These are phyloP conservation scores for Annulohypoxylon bovei DNA, from an alignment of 495 filamentous ascomycete genomes.

Conservation along the genomic window DNA sequence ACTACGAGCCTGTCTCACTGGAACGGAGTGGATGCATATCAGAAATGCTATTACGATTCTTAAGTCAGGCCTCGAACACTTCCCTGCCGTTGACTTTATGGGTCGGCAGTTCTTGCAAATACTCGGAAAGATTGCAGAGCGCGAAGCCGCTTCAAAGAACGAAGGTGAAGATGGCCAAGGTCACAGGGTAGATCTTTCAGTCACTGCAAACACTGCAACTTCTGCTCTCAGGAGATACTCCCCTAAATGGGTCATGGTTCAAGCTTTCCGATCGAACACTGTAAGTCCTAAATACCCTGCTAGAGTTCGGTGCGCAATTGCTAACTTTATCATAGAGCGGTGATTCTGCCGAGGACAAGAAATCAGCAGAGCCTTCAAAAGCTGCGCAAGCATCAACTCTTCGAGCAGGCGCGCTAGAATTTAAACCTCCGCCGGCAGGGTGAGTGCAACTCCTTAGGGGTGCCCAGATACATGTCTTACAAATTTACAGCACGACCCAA, in stretches of 20 bases:
- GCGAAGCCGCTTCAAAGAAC: slow-evolving; percentile 68
- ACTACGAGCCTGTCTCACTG: slow-evolving; percentile 78
- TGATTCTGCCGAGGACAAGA: slow-evolving; percentile 50
- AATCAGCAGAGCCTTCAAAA: slow-evolving; percentile 37
- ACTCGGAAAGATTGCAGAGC: slow-evolving; percentile 76
- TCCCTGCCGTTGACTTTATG: slow-evolving; percentile 90
- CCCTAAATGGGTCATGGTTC: slow-evolving; percentile 85
- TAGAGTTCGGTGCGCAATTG: slow-evolving; percentile 5
- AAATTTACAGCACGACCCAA: slow-evolving; percentile 48
- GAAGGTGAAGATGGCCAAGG: slow-evolving; percentile 72
- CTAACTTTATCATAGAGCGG: slow-evolving; percentile 50
- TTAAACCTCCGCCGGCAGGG: slow-evolving; percentile 51
- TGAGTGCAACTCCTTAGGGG: slow-evolving; percentile 39
- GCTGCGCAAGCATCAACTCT: slow-evolving; percentile 42
- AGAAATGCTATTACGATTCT: slow-evolving; percentile 93
- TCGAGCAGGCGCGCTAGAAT: slow-evolving; percentile 57
- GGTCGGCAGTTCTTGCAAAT: slow-evolving; percentile 74
- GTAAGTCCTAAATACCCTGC: slow-evolving; percentile 55
- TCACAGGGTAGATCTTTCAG: slow-evolving; percentile 83
- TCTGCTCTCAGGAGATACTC: slow-evolving; percentile 83
- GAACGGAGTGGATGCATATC: slow-evolving; percentile 96
- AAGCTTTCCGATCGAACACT: slow-evolving; percentile 71
- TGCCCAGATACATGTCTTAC: slow-evolving; percentile 29
- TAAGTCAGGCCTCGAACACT: slow-evolving; percentile 78
- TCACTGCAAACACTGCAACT: slow-evolving; percentile 84